These are phyloP conservation scores for Termitomyces sp. DNA, from an alignment of 768 basidiomycete genomes.

Conservation along the genomic window DNA sequence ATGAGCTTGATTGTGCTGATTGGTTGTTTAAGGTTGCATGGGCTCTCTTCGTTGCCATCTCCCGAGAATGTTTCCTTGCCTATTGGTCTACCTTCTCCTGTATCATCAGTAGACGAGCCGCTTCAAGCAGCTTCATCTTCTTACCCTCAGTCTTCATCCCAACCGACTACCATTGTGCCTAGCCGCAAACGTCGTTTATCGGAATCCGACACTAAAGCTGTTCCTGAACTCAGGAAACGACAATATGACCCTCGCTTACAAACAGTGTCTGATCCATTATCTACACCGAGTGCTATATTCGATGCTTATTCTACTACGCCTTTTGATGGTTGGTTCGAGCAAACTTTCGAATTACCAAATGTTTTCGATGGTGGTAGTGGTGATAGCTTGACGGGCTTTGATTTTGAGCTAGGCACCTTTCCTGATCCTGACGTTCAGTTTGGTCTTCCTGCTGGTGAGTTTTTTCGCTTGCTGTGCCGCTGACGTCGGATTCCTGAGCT, in stretches of 20 bases:
- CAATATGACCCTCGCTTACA: constrained; percentile 18
- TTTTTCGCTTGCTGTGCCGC: background rate
- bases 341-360: constrained; percentile 22
- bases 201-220: constrained; percentile 16
- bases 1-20: background rate
- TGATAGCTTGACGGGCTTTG: constrained; percentile 15
- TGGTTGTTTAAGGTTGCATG: background rate
- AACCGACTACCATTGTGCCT: background rate
- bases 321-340: constrained; percentile 32
- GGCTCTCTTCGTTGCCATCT: background rate
- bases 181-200: constrained; percentile 35
- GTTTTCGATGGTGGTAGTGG: constrained; percentile 15
- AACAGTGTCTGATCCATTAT: constrained; percentile 25
- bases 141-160: background rate
- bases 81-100: constrained; percentile 9
- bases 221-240: constrained; percentile 19
- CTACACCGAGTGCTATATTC: constrained; percentile 4
- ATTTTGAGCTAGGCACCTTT: constrained; percentile 20
- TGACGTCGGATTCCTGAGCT: background rate
- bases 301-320: constrained; percentile 12
- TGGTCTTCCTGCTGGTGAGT: background rate
- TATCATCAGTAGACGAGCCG: constrained; percentile 4
- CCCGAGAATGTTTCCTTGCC: background rate
- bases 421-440: background rate
- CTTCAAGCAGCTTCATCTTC: background rate